phyloP scores from a whole-genome alignment of 495 filamentous ascomycete species.

The Neurospora sp. region DNA sequence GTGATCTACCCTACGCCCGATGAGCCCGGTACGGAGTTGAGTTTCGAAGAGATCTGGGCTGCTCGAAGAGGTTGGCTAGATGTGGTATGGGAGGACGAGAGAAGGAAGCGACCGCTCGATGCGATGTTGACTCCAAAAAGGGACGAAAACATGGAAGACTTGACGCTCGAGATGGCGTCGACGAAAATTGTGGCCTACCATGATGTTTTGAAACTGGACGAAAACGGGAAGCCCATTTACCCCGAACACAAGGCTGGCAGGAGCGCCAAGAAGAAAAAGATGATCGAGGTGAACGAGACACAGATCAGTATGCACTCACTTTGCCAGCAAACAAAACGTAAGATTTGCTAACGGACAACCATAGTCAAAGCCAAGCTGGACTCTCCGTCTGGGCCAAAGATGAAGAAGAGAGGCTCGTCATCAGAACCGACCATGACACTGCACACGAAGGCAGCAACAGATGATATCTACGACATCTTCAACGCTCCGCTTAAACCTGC shows the following conservation, averaged over 20 bases:
- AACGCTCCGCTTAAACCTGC: conserved; percentile 68
- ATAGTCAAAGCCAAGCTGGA: conserved; percentile 85
- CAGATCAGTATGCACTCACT: conserved; percentile 58
- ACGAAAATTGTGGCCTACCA: conserved; percentile 36
- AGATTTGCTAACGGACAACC: conserved; percentile 8
- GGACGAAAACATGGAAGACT: conserved; percentile 15
- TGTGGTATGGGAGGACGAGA: conserved; percentile 54
- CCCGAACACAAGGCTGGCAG: conserved; percentile 16
- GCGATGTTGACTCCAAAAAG: neutral
- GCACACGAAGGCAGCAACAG: conserved; percentile 86
- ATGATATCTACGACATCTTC: conserved; percentile 95
- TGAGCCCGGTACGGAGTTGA: conserved; percentile 58
- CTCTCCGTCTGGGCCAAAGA: conserved; percentile 72
- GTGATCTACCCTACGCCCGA: conserved; percentile 69
- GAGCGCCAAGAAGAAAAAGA: conserved; percentile 50
- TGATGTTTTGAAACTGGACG: conserved; percentile 36
- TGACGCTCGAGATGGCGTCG: conserved; percentile 15
- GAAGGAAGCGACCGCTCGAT: conserved; percentile 4
- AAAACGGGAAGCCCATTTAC: conserved; percentile 37
- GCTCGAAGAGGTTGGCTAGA: conserved; percentile 66
- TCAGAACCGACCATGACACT: conserved; percentile 92
- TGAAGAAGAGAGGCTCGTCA: conserved; percentile 49
- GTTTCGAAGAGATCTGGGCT: conserved; percentile 87
- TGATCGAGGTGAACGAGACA: conserved; percentile 70
- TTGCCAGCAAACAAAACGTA: neutral